A percentile compares a stretch with the other conserved stretches of the same genome.
phyloP scores from a whole-genome alignment of 2,329 filamentous ascomycete species.

The Domatiomyces catenatus region DNA sequence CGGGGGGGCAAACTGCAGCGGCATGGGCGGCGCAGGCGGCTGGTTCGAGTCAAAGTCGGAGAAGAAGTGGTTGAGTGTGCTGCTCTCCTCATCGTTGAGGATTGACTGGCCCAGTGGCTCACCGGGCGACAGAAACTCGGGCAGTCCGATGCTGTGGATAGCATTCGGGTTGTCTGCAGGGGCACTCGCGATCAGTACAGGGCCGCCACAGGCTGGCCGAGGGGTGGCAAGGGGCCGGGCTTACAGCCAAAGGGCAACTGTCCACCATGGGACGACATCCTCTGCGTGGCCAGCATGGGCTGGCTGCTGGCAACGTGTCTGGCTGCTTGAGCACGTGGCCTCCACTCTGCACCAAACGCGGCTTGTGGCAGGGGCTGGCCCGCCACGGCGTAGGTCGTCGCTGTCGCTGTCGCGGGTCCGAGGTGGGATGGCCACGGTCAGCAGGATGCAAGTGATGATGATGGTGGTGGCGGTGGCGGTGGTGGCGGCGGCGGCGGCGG shows the following conservation, averaged over 20 bases:
- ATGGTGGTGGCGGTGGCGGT: not conserved
- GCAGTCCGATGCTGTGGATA: conserved; percentile 15
- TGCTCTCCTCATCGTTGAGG: conserved; percentile 15
- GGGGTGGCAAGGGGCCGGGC: conserved; percentile 1
- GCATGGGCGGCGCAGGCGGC: conserved; percentile 3
- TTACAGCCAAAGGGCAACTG: conserved; percentile 18
- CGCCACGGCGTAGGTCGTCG: not conserved
- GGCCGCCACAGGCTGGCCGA: not conserved
- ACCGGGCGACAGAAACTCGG: conserved; percentile 13
- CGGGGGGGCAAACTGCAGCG: conserved; percentile 4
- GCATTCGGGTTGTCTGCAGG: conserved; percentile 13
- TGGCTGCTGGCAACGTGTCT: not conserved
- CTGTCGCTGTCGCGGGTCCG: not conserved
- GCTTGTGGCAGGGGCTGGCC: not conserved
- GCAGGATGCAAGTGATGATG: not conserved
- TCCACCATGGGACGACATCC: conserved; percentile 17
- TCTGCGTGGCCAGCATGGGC: conserved; percentile 15
- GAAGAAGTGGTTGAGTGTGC: conserved; percentile 15
- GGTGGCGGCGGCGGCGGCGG: not conserved
- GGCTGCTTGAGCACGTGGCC: not conserved
- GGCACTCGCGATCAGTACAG: not conserved
- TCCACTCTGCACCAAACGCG: not conserved
- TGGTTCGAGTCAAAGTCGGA: conserved; percentile 14
- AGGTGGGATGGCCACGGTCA: not conserved
- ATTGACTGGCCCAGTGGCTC: conserved; percentile 15